These are phyloP conservation scores for Onygenales sp. DNA, from an alignment of 2,329 filamentous ascomycete species.

Conservation along the genomic window DNA sequence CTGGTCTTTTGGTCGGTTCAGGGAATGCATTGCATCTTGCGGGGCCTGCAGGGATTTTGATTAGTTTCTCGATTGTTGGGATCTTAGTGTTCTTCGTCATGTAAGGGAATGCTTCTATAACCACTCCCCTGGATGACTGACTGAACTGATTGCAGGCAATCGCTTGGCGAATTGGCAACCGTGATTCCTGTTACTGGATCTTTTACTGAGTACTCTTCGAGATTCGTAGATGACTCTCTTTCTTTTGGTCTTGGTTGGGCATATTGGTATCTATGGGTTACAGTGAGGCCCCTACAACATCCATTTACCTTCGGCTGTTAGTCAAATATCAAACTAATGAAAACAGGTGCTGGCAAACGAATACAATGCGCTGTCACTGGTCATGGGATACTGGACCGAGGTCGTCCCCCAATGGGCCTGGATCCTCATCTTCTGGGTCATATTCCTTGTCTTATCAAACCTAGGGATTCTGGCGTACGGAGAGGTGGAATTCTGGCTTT, in stretches of 20 bases:
- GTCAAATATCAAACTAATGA: neutral
- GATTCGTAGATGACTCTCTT: constrained; percentile 63
- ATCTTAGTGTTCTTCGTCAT: constrained; percentile 50
- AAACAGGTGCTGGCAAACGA: constrained; percentile 30
- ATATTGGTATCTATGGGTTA: constrained; percentile 48
- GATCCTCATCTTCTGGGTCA: constrained; percentile 38
- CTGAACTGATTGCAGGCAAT: constrained; percentile 48
- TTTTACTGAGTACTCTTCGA: constrained; percentile 60
- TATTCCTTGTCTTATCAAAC: constrained; percentile 34
- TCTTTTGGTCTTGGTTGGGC: constrained; percentile 62
- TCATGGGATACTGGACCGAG: constrained; percentile 38
- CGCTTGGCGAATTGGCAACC: constrained; percentile 64
- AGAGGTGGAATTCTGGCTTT: constrained; percentile 43
- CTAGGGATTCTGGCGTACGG: constrained; percentile 40
- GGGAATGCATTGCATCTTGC: constrained; percentile 59
- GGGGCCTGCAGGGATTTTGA: constrained; percentile 61
- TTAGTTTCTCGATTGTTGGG: constrained; percentile 64
- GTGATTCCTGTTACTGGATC: constrained; percentile 62
- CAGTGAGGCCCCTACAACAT: constrained; percentile 12
- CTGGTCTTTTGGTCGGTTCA: constrained; percentile 62
- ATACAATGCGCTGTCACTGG: constrained; percentile 37
- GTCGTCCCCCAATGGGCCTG: constrained; percentile 37
- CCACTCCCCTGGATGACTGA: neutral
- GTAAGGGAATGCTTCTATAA: constrained; percentile 10
- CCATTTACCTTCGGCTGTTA: neutral